phyloP scores from a whole-genome alignment of 331 rosid genomes.

The Saraca asoca region DNA sequence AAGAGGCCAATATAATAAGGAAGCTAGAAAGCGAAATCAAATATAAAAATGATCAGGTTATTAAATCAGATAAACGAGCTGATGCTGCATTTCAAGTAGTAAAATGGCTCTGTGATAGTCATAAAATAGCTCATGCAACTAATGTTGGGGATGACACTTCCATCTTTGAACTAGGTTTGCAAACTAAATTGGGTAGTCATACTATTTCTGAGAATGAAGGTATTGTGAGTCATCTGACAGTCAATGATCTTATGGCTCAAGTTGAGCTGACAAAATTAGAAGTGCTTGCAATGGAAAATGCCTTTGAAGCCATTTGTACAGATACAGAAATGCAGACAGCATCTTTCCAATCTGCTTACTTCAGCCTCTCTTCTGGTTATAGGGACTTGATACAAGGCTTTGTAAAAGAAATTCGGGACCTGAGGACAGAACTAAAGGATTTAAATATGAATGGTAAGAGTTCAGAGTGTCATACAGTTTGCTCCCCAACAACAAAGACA shows the following conservation, averaged over 20 bases:
- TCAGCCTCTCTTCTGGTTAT: slow-evolving; percentile 41
- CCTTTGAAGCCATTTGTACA: slow-evolving; percentile 38
- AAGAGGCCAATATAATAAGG: slow-evolving; percentile 50
- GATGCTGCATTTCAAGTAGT: slow-evolving; percentile 56
- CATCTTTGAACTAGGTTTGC: slow-evolving; percentile 38
- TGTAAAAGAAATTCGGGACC: slow-evolving; percentile 52
- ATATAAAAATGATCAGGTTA: slow-evolving; percentile 45
- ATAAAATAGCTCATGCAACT: slow-evolving; percentile 38
- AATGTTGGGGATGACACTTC: slow-evolving; percentile 34
- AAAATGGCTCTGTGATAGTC: slow-evolving; percentile 59
- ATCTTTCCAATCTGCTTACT: slow-evolving; percentile 41
- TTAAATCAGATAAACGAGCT: slow-evolving; percentile 52
- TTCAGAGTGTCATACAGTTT: slow-evolving; percentile 36
- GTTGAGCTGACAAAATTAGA: slow-evolving; percentile 46
- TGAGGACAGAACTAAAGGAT: slow-evolving; percentile 43
- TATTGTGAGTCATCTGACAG: slow-evolving; percentile 39
- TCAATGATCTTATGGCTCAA: slow-evolving; percentile 47
- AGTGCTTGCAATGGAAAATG: slow-evolving; percentile 48
- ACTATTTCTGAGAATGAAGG: slow-evolving; percentile 34
- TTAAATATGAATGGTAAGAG: slow-evolving; percentile 40
- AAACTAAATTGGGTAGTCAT: slow-evolving; percentile 34
- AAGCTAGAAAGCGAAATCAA: slow-evolving; percentile 48
- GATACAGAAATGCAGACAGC: slow-evolving; percentile 46
- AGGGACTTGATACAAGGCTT: slow-evolving; percentile 48
- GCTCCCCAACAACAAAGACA: slow-evolving; percentile 37